Evolutionary conservation across 352 stramenopile species (phyloP).

Genomic region (Phytophthora syringae): DNA sequence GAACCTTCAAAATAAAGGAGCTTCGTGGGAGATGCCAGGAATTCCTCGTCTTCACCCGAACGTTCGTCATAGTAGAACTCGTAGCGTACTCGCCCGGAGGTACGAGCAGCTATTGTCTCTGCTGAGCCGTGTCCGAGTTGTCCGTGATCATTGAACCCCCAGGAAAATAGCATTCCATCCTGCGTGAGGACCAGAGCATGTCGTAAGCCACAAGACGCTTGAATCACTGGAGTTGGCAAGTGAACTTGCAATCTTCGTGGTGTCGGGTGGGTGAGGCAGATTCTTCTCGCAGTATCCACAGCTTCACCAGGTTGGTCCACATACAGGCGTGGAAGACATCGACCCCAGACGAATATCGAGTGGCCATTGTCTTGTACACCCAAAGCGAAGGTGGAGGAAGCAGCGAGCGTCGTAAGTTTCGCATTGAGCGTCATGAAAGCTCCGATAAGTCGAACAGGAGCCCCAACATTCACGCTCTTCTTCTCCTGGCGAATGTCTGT

Average conservation of each 20-base stretch:
- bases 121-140: slow-evolving; percentile 70
- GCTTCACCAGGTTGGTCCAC: not conserved
- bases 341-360: slow-evolving; percentile 62
- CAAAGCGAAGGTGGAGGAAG: slow-evolving; percentile 58
- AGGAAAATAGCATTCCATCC: slow-evolving; percentile 71
- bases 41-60: slow-evolving; percentile 49
- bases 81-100: slow-evolving; percentile 43
- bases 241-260: slow-evolving; percentile 38
- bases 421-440: slow-evolving; percentile 53
- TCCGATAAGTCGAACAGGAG: slow-evolving; percentile 50
- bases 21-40: slow-evolving; percentile 46
- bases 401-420: slow-evolving; percentile 36
- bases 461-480: not conserved
- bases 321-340: slow-evolving; percentile 57
- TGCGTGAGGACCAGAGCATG: slow-evolving; percentile 62
- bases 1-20: slow-evolving; percentile 75
- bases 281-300: slow-evolving; percentile 1
- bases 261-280: slow-evolving; percentile 26
- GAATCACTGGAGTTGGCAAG: slow-evolving; percentile 24
- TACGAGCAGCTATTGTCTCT: slow-evolving; percentile 53
- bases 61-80: slow-evolving; percentile 59
- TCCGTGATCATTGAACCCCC: slow-evolving; percentile 83
- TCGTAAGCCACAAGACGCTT: slow-evolving; percentile 56
- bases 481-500: slow-evolving; percentile 14
- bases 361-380: slow-evolving; percentile 47